phyloP scores from a whole-genome alignment of 495 filamentous ascomycete species.

The Aspergillus mulundensis region DNA sequence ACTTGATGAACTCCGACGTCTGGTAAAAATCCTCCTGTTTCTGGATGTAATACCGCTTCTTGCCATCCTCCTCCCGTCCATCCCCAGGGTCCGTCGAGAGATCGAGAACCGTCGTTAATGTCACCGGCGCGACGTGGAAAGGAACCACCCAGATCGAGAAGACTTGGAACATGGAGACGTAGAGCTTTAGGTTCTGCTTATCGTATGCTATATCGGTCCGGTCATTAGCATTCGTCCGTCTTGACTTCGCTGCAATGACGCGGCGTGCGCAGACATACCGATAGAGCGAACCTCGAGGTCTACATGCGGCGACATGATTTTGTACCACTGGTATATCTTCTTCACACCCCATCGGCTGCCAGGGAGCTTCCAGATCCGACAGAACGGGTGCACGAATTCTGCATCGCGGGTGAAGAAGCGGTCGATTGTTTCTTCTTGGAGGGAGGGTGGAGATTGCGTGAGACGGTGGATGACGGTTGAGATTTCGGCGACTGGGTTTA shows the following conservation, averaged over 20 bases:
- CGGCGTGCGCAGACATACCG: conserved; percentile 41
- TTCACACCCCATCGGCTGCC: conserved; percentile 57
- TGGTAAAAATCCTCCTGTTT: conserved; percentile 83
- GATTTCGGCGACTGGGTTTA: conserved; percentile 48
- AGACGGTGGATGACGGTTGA: conserved; percentile 59
- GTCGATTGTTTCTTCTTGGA: conserved; percentile 60
- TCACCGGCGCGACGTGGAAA: conserved; percentile 62
- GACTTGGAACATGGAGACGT: conserved; percentile 64
- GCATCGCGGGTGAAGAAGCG: conserved; percentile 66
- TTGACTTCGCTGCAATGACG: not conserved
- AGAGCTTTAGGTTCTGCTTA: conserved; percentile 57
- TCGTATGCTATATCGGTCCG: conserved; percentile 59
- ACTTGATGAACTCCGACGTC: conserved; percentile 71
- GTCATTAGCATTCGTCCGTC: not conserved
- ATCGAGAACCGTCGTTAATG: conserved; percentile 68
- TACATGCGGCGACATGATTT: conserved; percentile 74
- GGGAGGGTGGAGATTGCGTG: conserved; percentile 57
- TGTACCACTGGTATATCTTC: conserved; percentile 81
- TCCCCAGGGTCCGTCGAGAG: conserved; percentile 38
- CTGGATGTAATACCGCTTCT: conserved; percentile 60
- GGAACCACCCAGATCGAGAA: conserved; percentile 77
- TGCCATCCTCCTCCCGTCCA: conserved; percentile 17
- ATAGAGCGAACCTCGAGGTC: conserved; percentile 63
- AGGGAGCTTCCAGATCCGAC: conserved; percentile 58
- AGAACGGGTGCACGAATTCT: conserved; percentile 77